A percentile compares a stretch with the other conserved stretches of the same genome.
These are phyloP conservation scores for Roridomyces roridus DNA, from an alignment of 768 basidiomycete genomes.

Conservation along the genomic window DNA sequence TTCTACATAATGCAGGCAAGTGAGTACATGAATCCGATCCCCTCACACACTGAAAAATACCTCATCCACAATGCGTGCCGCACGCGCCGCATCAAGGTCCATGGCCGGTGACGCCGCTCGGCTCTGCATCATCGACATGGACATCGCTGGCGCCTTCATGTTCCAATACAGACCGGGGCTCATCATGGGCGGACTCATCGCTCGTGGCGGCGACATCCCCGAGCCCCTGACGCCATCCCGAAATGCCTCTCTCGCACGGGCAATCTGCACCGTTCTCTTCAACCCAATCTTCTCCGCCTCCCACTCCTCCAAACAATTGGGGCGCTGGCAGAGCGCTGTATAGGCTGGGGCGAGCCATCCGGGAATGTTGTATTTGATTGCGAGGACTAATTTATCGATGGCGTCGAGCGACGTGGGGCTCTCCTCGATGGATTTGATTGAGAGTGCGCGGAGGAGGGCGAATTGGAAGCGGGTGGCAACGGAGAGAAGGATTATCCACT, in stretches of 20 bases:
- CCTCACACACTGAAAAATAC: constrained; percentile 22
- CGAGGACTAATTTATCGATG: constrained; percentile 43
- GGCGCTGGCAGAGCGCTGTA: constrained; percentile 39
- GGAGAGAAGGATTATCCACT: constrained; percentile 23
- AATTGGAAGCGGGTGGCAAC: constrained; percentile 21
- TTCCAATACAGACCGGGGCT: constrained; percentile 12
- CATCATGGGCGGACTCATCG: too few relatives aligned
- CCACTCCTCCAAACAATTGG: constrained; percentile 35
- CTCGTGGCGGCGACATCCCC: too few relatives aligned
- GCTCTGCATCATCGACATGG: background rate
- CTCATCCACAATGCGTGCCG: constrained; percentile 21
- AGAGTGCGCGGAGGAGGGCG: constrained; percentile 22
- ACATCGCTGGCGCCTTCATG: background rate
- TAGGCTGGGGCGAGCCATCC: constrained; percentile 48
- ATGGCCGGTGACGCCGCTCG: background rate
- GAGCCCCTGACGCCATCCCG: constrained; percentile 5
- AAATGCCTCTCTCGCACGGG: constrained; percentile 21
- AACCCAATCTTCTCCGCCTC: constrained; percentile 37
- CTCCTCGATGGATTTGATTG: constrained; percentile 22
- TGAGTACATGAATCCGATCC: background rate
- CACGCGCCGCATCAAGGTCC: constrained; percentile 11
- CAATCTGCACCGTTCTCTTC: constrained; percentile 29
- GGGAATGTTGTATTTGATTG: constrained; percentile 42
- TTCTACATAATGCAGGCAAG: too few relatives aligned
- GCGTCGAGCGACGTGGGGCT: constrained; percentile 30